These are phyloP conservation scores for Conticribra weissflogii DNA, from an alignment of 108 stramenopile species.

Conservation along the genomic window DNA sequence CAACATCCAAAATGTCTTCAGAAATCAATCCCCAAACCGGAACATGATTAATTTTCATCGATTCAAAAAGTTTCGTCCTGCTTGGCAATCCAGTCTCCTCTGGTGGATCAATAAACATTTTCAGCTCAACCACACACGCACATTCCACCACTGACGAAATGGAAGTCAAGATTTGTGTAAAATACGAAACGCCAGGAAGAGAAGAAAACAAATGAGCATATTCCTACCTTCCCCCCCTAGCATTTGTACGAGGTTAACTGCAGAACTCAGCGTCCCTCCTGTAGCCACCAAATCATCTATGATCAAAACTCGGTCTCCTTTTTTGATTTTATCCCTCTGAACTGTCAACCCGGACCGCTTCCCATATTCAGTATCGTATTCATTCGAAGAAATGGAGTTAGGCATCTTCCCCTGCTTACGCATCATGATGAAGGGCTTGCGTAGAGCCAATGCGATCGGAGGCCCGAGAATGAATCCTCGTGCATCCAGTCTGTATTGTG, in stretches of 20 bases:
- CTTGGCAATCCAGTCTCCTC: slow-evolving; percentile 74
- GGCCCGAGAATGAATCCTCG: slow-evolving; percentile 97
- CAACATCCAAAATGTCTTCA: slow-evolving; percentile 83
- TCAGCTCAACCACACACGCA: slow-evolving; percentile 92
- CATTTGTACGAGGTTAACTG: slow-evolving; percentile 79
- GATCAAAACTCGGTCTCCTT: slow-evolving; percentile 90
- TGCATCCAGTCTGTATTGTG: slow-evolving; percentile 74
- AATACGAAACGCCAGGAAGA: not conserved
- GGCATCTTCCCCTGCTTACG: slow-evolving; percentile 99
- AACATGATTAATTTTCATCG: slow-evolving; percentile 65
- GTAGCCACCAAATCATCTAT: slow-evolving; percentile 99
- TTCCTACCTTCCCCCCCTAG: slow-evolving; percentile 52
- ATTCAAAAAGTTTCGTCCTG: slow-evolving; percentile 70
- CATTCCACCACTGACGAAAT: slow-evolving; percentile 73
- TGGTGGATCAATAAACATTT: slow-evolving; percentile 85
- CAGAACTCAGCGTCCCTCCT: slow-evolving; percentile 90
- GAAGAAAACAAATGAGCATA: not conserved
- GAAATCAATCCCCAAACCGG: slow-evolving; percentile 89
- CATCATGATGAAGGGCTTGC: slow-evolving; percentile 98
- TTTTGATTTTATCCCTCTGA: slow-evolving; percentile 82
- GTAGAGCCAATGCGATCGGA: slow-evolving; percentile 94
- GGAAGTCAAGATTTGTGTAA: not conserved
- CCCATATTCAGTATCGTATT: slow-evolving; percentile 96
- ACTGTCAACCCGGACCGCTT: slow-evolving; percentile 90
- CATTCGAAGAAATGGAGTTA: slow-evolving; percentile 79